These are phyloP conservation scores for Angomonas deanei DNA, from an alignment of 208 protist genomes.

Conservation along the genomic window DNA sequence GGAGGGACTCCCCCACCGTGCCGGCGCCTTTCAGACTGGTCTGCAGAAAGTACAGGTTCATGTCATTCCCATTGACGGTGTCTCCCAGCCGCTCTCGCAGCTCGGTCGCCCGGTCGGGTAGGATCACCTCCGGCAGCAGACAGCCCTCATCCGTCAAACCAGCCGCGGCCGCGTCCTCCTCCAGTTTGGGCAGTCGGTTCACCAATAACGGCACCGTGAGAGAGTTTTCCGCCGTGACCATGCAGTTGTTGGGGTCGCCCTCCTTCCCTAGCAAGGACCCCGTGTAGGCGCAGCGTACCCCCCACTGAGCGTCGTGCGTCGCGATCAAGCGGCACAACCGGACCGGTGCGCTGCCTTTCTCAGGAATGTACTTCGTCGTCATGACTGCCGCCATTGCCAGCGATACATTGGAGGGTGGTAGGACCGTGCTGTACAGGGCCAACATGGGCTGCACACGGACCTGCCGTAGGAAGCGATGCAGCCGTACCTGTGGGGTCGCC, in stretches of 20 bases:
- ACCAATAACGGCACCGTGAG: constrained; percentile 53
- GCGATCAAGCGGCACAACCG: constrained; percentile 44
- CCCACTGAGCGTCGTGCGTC: constrained; percentile 54
- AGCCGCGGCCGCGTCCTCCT: constrained; percentile 8
- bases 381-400: constrained; percentile 39
- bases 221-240: constrained; percentile 39
- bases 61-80: constrained; percentile 15
- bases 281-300: constrained; percentile 21
- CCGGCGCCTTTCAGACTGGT: constrained; percentile 54
- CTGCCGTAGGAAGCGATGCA: constrained; percentile 71
- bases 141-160: constrained; percentile 38
- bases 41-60: constrained; percentile 59
- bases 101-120: constrained; percentile 17
- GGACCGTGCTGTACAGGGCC: constrained; percentile 50
- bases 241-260: constrained; percentile 27
- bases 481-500: constrained; percentile 15
- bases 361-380: constrained; percentile 46
- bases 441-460: constrained; percentile 60
- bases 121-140: constrained; percentile 26
- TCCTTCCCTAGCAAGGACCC: constrained; percentile 23
- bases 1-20: constrained; percentile 15
- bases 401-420: constrained; percentile 47
- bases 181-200: constrained; percentile 13
- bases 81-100: constrained; percentile 14
- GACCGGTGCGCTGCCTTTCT: constrained; percentile 17